Evolutionary conservation across 306 rosid genomes (phyloP), one percentile per base, ranked within the genome.

Genomic region (Acacia acuminata): DNA sequence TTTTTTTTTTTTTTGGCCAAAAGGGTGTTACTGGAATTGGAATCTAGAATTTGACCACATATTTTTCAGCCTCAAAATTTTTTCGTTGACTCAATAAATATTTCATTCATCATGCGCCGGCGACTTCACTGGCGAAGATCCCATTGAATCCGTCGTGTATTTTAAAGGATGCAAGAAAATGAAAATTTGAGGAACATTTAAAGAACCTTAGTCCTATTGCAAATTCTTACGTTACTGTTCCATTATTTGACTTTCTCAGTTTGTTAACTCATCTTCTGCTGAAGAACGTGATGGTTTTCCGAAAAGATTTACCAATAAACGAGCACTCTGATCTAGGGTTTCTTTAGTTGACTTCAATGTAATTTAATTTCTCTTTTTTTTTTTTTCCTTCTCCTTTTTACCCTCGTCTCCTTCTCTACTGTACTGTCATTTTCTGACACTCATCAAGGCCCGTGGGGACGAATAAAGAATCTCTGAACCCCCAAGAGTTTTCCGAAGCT

Each of bases 371-470:
- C 22, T 40, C 43, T 1, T 30, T 4, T 68, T 4, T 38, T 19
- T 12, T 42, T 2, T 38, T 42, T 42, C 27, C 17, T 15, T 19
- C 36, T 40, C 20, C 20, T 5, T 44, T 24, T 71, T 5, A 44
- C 40, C 22, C 16, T 4, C 24, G 5, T 25, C 48, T 15, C 48
- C 66, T 34, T 19, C 48, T 27, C 42, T 25, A 22, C 36, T 3
- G 32, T 76, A 56, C 77, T 82, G 76, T 82, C 87, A 79, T 82
- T 84, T 53, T 80, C 90, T 4, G 27, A 65, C 47, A 20, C 42
- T 22, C 16, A 30, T 30, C 61, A 34, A 20, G 43, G 32, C 55
- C 81, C 27, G 67, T 53, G 40, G 68, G 63, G 58, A 40, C 16
- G 76, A 85, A 56, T 80, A 77, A 65, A 65, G 80, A 85, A 61